Evolutionary conservation across 345 rosid genomes (phyloP).

Genomic region (Gossypium stocksii): DNA sequence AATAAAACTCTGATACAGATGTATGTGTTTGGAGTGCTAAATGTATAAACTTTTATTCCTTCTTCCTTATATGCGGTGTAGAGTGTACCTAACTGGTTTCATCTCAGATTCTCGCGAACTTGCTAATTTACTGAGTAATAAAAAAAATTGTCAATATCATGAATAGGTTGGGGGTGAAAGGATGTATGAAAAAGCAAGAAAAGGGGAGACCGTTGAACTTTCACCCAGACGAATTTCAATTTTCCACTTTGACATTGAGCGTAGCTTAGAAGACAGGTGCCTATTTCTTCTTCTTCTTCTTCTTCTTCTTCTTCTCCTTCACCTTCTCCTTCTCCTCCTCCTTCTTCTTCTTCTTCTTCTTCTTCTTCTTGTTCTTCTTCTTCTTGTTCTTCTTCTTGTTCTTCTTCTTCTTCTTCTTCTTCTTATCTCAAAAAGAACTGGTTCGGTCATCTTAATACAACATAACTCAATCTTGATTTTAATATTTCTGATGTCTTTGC

Average conservation of each 20-base stretch:
- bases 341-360: too few relatives aligned
- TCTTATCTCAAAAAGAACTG: background rate
- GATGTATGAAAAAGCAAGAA: conserved; percentile 96
- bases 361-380: too few relatives aligned
- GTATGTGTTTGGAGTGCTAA: background rate
- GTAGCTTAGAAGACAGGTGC: conserved; percentile 88
- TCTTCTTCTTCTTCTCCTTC: too few relatives aligned
- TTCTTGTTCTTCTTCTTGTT: too few relatives aligned
- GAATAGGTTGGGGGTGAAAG: conserved; percentile 86
- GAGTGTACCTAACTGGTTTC: background rate
- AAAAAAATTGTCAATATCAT: background rate
- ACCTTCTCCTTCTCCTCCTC: too few relatives aligned
- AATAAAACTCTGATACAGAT: background rate
- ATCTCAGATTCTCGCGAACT: background rate
- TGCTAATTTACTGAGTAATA: background rate
- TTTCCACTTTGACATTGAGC: conserved; percentile 76
- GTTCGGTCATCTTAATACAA: background rate
- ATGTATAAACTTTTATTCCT: background rate
- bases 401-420: too few relatives aligned
- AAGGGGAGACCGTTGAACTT: conserved; percentile 87
- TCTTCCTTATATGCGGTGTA: background rate
- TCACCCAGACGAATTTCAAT: conserved; percentile 84
- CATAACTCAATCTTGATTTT: background rate
- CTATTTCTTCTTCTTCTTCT: background rate
- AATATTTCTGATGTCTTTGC: conserved; percentile 24